Evolutionary conservation across 2,329 filamentous ascomycete species (phyloP).

Genomic region (Pezicula neosporulosa): DNA sequence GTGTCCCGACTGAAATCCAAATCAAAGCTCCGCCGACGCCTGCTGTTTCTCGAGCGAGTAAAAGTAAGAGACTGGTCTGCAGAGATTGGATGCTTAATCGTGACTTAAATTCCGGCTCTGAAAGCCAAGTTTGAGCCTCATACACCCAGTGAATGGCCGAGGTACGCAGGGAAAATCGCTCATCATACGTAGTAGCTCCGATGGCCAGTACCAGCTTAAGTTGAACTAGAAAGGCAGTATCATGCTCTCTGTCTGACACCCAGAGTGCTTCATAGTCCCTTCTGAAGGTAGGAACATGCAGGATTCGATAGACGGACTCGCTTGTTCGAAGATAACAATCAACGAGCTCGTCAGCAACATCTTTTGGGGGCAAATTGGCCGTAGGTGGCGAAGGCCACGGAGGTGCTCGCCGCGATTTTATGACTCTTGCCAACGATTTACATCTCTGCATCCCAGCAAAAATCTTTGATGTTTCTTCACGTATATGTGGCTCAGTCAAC

Average conservation of each 20-base stretch:
- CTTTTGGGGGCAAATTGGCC: slow-evolving; percentile 41
- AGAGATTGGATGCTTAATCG: slow-evolving; percentile 46
- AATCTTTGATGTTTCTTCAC: slow-evolving; percentile 33
- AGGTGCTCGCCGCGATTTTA: slow-evolving; percentile 47
- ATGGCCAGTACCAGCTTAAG: slow-evolving; percentile 57
- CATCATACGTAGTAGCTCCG: slow-evolving; percentile 48
- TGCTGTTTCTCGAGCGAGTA: slow-evolving; percentile 37
- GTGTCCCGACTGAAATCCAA: slow-evolving; percentile 42
- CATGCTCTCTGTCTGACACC: slow-evolving; percentile 27
- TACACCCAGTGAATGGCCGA: slow-evolving; percentile 54
- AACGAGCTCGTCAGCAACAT: slow-evolving; percentile 43
- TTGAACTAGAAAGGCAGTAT: slow-evolving; percentile 48
- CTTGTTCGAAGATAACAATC: slow-evolving; percentile 44
- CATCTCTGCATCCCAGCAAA: slow-evolving; percentile 41
- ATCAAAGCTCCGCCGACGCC: slow-evolving; percentile 41
- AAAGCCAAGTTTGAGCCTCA: slow-evolving; percentile 52
- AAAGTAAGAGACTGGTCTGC: slow-evolving; percentile 42
- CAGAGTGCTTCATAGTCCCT: slow-evolving; percentile 49
- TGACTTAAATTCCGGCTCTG: slow-evolving; percentile 49
- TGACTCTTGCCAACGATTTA: slow-evolving; percentile 47
- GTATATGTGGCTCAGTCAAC: slow-evolving; percentile 36
- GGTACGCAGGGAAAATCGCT: slow-evolving; percentile 43
- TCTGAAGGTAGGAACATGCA: slow-evolving; percentile 48
- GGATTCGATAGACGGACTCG: slow-evolving; percentile 44
- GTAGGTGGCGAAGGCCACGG: slow-evolving; percentile 42